Evolutionary conservation across 257 asterid species (phyloP).

Genomic region (Solanum commersonii): DNA sequence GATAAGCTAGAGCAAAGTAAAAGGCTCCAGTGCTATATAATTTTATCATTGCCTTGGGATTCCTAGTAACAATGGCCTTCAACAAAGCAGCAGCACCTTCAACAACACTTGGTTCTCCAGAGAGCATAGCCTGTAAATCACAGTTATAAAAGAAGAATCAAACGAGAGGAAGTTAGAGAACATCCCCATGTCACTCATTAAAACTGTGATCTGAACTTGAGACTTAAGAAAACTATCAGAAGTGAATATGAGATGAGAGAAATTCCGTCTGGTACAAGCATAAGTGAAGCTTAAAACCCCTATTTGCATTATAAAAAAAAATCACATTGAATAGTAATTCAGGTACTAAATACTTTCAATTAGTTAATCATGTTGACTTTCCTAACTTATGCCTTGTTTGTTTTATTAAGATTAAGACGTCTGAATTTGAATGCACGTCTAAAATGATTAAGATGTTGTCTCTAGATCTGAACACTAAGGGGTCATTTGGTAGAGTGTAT

Average conservation of each 20-base stretch:
- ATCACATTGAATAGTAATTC: background rate
- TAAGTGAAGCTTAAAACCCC: background rate
- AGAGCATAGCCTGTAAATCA: conserved; percentile 72
- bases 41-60: conserved; percentile 96
- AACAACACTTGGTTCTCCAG: conserved; percentile 88
- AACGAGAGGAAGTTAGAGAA: background rate
- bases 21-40: conserved; percentile 92
- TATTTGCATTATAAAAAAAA: background rate
- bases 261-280: background rate
- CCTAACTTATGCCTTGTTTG: background rate
- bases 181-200: background rate
- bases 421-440: background rate
- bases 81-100: conserved; percentile 93
- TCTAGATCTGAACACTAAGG: too few species aligned
- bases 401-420: background rate
- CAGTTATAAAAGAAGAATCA: background rate
- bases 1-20: conserved; percentile 93
- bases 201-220: background rate
- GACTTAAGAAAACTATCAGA: background rate
- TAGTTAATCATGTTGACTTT: background rate
- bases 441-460: too few species aligned
- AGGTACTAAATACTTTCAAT: background rate
- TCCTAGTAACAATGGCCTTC: conserved; percentile 88
- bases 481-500: too few species aligned
- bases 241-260: background rate